These are phyloP conservation scores for Tetrapyrgos nigripes DNA, from an alignment of 1,284 basidiomycete genomes.

Conservation along the genomic window DNA sequence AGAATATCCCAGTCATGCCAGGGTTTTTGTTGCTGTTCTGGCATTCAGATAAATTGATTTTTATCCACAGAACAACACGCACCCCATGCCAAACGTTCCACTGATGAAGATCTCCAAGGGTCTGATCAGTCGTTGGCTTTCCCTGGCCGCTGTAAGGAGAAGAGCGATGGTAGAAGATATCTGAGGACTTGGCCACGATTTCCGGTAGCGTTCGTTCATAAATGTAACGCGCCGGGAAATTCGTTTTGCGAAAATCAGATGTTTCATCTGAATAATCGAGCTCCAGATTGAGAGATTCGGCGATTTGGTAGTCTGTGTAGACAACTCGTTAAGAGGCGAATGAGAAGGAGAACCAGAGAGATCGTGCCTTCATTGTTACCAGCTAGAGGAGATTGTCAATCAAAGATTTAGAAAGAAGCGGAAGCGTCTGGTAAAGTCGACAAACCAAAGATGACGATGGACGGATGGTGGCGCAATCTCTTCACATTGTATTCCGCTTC, in stretches of 20 bases:
- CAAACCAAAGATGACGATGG: constrained; percentile 82
- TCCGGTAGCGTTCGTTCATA: constrained; percentile 85
- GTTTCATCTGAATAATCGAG: constrained; percentile 84
- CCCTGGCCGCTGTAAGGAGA: constrained; percentile 88
- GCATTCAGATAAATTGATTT: constrained; percentile 2
- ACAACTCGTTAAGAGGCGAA: background rate
- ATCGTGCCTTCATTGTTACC: constrained; percentile 85
- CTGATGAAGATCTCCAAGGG: constrained; percentile 61
- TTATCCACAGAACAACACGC: background rate
- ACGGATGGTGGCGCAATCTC: constrained; percentile 78
- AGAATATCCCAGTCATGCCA: constrained; percentile 92
- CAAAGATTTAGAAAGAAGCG: constrained; percentile 11
- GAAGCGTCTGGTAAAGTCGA: constrained; percentile 10
- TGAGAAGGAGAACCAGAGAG: background rate
- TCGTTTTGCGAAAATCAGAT: constrained; percentile 82
- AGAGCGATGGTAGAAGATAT: constrained; percentile 82
- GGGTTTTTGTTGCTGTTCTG: constrained; percentile 66
- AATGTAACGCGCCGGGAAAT: constrained; percentile 87
- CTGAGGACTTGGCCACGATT: constrained; percentile 67
- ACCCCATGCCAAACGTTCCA: constrained; percentile 91
- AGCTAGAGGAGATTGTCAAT: constrained; percentile 50
- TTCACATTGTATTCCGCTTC: constrained; percentile 81
- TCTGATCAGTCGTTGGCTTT: constrained; percentile 74
- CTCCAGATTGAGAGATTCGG: constrained; percentile 77
- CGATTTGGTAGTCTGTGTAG: constrained; percentile 75